A percentile compares a stretch with the other conserved stretches of the same genome.
Evolutionary conservation across 2,329 filamentous ascomycete species (phyloP).

Genomic region (Paecilomyces sp.): DNA sequence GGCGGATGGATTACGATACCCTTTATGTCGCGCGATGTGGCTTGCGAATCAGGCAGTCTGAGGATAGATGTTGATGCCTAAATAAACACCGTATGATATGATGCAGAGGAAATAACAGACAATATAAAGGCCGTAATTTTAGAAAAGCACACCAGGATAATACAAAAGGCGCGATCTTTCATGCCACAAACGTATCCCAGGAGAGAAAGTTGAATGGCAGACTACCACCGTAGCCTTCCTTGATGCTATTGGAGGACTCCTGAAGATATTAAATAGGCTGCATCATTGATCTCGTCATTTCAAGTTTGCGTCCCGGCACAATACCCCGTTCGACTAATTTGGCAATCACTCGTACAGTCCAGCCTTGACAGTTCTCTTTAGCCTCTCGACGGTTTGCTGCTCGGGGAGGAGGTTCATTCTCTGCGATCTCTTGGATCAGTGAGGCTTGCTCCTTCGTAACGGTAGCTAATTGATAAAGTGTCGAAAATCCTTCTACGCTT

Average conservation of each 20-base stretch:
- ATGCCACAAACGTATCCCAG: too few species aligned
- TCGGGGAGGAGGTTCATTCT: conserved; percentile 11
- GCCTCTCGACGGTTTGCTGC: conserved; percentile 12
- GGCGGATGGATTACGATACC: background rate
- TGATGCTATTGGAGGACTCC: too few species aligned
- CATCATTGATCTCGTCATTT: conserved; percentile 5
- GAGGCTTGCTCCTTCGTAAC: conserved; percentile 8
- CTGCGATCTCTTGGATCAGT: conserved; percentile 11
- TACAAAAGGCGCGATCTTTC: too few species aligned
- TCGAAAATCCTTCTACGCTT: conserved; percentile 4
- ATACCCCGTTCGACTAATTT: conserved; percentile 14
- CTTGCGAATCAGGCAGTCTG: too few species aligned
- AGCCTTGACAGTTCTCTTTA: conserved; percentile 18
- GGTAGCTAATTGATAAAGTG: conserved; percentile 11
- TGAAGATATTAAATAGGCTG: background rate
- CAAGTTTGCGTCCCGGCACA: conserved; percentile 12
- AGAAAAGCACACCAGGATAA: too few species aligned
- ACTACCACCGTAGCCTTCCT: too few species aligned
- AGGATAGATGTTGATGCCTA: too few species aligned
- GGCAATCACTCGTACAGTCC: conserved; percentile 15
- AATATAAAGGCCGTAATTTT: too few species aligned
- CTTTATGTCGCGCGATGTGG: background rate
- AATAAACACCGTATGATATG: too few species aligned
- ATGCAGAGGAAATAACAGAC: too few species aligned
- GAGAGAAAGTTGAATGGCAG: too few species aligned